phyloP scores from a whole-genome alignment of 345 rosid genomes.

The Populus pruinosa region DNA sequence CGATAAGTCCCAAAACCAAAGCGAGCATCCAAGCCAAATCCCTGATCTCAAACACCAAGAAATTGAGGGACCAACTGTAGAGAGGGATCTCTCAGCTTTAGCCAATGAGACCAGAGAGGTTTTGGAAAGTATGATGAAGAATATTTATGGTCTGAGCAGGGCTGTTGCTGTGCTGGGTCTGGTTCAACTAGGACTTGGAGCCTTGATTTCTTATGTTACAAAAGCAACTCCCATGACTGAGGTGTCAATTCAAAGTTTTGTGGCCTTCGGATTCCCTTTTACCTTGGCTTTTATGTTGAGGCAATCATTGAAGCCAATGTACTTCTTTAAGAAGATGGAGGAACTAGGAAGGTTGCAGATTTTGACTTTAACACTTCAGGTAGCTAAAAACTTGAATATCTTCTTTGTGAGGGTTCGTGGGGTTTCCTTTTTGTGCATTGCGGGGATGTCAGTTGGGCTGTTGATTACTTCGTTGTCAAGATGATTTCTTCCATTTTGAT shows the following conservation, averaged over 20 bases:
- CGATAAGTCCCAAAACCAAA: constrained; percentile 17
- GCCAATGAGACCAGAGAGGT: constrained; percentile 77
- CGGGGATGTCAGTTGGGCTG: constrained; percentile 45
- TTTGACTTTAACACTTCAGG: constrained; percentile 69
- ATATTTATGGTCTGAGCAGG: constrained; percentile 55
- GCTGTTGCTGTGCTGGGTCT: constrained; percentile 59
- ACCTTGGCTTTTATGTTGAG: constrained; percentile 76
- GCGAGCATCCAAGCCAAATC: constrained; percentile 44
- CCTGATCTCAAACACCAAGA: constrained; percentile 83
- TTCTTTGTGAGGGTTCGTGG: constrained; percentile 60
- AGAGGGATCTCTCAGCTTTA: constrained; percentile 69
- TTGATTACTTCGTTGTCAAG: constrained; percentile 39
- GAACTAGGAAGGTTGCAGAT: constrained; percentile 84
- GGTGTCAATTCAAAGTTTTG: constrained; percentile 56
- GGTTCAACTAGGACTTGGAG: constrained; percentile 66
- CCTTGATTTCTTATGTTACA: constrained; percentile 53
- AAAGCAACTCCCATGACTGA: constrained; percentile 43
- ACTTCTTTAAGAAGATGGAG: constrained; percentile 88
- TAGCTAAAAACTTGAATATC: constrained; percentile 63
- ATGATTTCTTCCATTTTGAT: constrained; percentile 13
- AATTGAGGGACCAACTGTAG: constrained; percentile 91
- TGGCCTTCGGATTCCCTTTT: constrained; percentile 80
- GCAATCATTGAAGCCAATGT: constrained; percentile 74
- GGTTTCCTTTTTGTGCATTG: constrained; percentile 49
- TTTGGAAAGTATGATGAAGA: constrained; percentile 74